Base-by-base conservation (phyloP, 1,284 basidiomycete species). In the Peniophora sp. region DNA sequence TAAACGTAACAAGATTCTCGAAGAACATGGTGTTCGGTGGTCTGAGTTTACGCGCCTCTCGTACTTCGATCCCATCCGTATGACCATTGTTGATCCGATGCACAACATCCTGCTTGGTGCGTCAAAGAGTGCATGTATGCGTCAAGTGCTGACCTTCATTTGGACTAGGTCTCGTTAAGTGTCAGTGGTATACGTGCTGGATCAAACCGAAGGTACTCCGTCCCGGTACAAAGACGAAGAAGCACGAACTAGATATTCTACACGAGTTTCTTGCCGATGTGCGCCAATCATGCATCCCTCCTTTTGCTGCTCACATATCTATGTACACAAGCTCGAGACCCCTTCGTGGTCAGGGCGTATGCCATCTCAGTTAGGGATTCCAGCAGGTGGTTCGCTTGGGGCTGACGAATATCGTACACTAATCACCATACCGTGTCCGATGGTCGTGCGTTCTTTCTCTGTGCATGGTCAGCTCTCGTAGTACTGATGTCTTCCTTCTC, bases 61-160 rank as follows among this genome's bases (percentile, higher is more conserved):
- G 11, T 69, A 69, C 49, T 69, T 65, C 47, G 59, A 69, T 49
- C 41, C 59, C 1, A 51, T 62, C 9, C 56, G 56, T 1, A 63
- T 59, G 53, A 60, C 58, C 0, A 55, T 69, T 14, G 50, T 69
- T 47, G 65, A 68, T 52, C 65, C 66, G 0, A 67, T 67, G 65
- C 64, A 66, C 48, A 68, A 64, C 47, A 50, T 67, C 0, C 54
- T 68, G 1, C 57, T 66, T 2, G 65, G 66, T 65, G 50, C 9
- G 58, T 51, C n/a, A n/a, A n/a, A n/a, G n/a, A n/a, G n/a, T n/a
- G 5, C 35, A 43, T 35, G 22, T 38, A 11, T 38, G 27, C 49
- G 9, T 36, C 27, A 20, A 20, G 11, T 22, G 12, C 47, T 41
- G 6, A 19, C 20, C 16, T 44, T 16, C 14, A 23, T 32, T 43